Evolutionary conservation across 495 filamentous ascomycete genomes (phyloP), one percentile per base, ranked within the genome.

Genomic region (Saxispiralis lemnorum): DNA sequence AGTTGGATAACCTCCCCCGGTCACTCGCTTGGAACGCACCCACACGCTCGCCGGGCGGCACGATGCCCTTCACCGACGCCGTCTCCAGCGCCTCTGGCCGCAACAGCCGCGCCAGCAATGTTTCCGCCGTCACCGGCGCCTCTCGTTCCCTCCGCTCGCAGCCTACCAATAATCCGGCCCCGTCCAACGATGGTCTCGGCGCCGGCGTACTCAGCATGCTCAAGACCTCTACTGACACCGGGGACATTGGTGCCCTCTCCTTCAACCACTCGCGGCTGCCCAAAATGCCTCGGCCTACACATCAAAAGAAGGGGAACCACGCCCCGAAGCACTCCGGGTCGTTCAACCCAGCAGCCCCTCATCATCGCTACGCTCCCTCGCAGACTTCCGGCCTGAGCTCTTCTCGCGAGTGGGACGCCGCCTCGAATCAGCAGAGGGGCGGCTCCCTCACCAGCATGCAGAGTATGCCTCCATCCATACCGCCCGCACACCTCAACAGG

Each of bases 141-240:
- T 51, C 48, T 9, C 48, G 40, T 35, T 53, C 50, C 12, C 15
- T 48, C 16, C 45, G 48, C 31, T 57, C 61, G 9, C 41, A 49
- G 20, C 17, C 44, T 7, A 6, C 49, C 41, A 43, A 19, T 35
- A 14, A 36, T 36, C 19, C 24, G 9, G 41, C 43, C 31, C 21
- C 49, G 1, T 48, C 51, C 31, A 51, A 47, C 15, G 48, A 58
- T 31, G 54, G 51, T 35, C 35, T 51, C 16, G 52, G 46, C 31
- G 56, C 59, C 5, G 56, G 46, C 17, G 57, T 64, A 17, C 51
- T 59, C 47, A 70, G 72, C 55, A 81, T 83, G 77, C 68, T 83
- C 34, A 79, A 69, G 55, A 81, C 70, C 7, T 76, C 68, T 0
- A 82, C 77, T 0, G 79, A 82, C 57, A 71, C 72, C 1, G 79